Conservation (phyloP, 768 basidiomycete genomes). For the Xanthoconium stramineum region DNA sequence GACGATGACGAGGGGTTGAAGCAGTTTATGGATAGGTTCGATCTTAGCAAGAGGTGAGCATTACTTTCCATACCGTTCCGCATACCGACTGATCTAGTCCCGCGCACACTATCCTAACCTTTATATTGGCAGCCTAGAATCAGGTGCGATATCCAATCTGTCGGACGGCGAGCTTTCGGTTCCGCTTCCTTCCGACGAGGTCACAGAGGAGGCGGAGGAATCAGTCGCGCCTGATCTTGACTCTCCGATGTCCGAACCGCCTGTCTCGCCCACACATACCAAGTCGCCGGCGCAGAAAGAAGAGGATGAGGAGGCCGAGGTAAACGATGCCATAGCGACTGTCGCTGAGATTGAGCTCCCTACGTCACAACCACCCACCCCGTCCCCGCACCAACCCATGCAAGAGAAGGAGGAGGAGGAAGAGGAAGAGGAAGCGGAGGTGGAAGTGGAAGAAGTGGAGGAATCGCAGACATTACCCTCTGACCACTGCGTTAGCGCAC, state of each 20-base stretch:
- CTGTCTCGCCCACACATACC: conserved; percentile 24
- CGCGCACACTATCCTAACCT: conserved; percentile 6
- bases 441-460: conserved; percentile 11
- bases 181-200: conserved; percentile 14
- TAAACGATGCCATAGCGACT: conserved; percentile 11
- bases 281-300: conserved; percentile 24
- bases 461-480: conserved; percentile 1
- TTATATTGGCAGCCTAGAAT: conserved; percentile 34
- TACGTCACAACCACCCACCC: conserved; percentile 12
- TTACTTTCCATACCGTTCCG: not conserved
- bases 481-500: not conserved
- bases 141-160: conserved; percentile 40
- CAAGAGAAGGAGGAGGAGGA: conserved; percentile 10
- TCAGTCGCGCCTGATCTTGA: conserved; percentile 19
- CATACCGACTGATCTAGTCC: conserved; percentile 1
- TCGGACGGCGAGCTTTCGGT: conserved; percentile 30
- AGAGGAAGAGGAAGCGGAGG: conserved; percentile 16
- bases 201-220: conserved; percentile 7
- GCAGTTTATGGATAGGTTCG: conserved; percentile 54
- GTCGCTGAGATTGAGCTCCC: conserved; percentile 14
- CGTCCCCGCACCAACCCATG: conserved; percentile 11
- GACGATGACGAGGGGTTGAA: conserved; percentile 41
- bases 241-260: conserved; percentile 34
- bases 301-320: conserved; percentile 26
- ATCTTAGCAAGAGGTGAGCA: conserved; percentile 51